A percentile compares a stretch with the other conserved stretches of the same genome.
Conservation (phyloP, 2,329 filamentous ascomycete species). For the Cercospora sp. region DNA sequence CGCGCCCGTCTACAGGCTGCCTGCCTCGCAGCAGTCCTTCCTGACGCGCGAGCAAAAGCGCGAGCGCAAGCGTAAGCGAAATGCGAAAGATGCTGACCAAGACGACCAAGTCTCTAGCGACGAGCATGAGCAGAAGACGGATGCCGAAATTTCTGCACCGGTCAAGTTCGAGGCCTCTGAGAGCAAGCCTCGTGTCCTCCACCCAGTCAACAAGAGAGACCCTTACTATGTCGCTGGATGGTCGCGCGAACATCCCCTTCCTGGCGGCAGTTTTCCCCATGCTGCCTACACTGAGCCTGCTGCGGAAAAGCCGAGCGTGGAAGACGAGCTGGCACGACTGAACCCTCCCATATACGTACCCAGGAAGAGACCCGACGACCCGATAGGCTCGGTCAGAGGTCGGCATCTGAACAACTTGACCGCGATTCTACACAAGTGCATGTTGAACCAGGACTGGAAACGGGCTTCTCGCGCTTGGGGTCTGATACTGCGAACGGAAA, state of each 20-base stretch:
- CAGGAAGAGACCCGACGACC: constrained; percentile 24
- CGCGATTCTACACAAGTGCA: constrained; percentile 69
- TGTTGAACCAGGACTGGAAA: constrained; percentile 68
- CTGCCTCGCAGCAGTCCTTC: constrained; percentile 30
- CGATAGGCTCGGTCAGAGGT: constrained; percentile 43
- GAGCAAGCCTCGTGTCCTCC: constrained; percentile 23
- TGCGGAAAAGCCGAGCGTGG: constrained; percentile 31
- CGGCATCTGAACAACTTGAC: constrained; percentile 67
- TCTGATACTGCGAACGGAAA: constrained; percentile 65
- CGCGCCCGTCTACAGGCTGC: constrained; percentile 34
- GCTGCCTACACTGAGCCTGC: constrained; percentile 38
- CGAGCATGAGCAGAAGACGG: constrained; percentile 8
- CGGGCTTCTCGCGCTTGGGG: constrained; percentile 75
- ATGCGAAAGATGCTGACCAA: constrained; percentile 21
- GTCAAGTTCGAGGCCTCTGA: constrained; percentile 14
- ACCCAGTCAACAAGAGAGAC: constrained; percentile 37
- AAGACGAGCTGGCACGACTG: constrained; percentile 45
- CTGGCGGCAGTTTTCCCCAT: constrained; percentile 50
- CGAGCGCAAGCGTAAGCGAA: constrained; percentile 33
- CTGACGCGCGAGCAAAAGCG: constrained; percentile 32
- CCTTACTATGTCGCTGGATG: constrained; percentile 46
- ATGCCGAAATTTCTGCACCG: constrained; percentile 10
- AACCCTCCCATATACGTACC: constrained; percentile 46
- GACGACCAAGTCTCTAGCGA: constrained; percentile 20
- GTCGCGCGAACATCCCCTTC: constrained; percentile 42